A percentile compares a stretch with the other conserved stretches of the same genome.
Conservation (phyloP, 352 stramenopile species). For the Phytopythium boreale region DNA sequence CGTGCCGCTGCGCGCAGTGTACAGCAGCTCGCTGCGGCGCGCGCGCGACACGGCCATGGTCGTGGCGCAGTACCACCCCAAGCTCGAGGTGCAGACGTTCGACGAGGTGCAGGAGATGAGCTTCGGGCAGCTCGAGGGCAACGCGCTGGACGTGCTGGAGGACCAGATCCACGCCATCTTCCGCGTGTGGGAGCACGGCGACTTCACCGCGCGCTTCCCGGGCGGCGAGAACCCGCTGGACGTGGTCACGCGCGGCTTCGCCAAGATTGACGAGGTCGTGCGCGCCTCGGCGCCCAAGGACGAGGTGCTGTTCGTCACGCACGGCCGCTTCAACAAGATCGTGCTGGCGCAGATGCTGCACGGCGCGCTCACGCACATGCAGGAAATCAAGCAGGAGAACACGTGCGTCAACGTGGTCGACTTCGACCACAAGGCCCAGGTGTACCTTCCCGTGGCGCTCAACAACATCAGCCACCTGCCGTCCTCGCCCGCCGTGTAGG, state of each 20-base stretch:
- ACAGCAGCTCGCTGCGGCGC: conserved; percentile 60
- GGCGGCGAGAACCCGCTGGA: conserved; percentile 66
- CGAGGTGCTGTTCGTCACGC: conserved; percentile 75
- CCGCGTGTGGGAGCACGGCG: conserved; percentile 54
- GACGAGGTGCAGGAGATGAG: conserved; percentile 82
- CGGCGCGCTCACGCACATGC: conserved; percentile 52
- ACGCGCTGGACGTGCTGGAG: conserved; percentile 45
- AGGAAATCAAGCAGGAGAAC: conserved; percentile 75
- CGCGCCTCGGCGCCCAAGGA: conserved; percentile 28
- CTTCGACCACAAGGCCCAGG: conserved; percentile 54
- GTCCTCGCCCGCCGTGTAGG: conserved; percentile 17
- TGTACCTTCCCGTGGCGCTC: conserved; percentile 57
- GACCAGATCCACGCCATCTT: conserved; percentile 60
- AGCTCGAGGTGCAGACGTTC: conserved; percentile 56
- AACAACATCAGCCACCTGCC: conserved; percentile 70
- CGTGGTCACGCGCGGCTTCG: conserved; percentile 58
- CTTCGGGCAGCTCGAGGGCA: conserved; percentile 72
- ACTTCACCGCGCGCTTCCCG: conserved; percentile 50
- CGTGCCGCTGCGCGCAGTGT: conserved; percentile 62
- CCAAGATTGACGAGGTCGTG: conserved; percentile 62
- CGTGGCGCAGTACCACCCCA: conserved; percentile 50
- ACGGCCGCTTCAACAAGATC: conserved; percentile 86
- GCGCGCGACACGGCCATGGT: conserved; percentile 49
- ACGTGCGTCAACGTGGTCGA: conserved; percentile 87
- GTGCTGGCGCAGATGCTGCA: conserved; percentile 69